Evolutionary conservation across 148 eudicot species (phyloP), one percentile per base, ranked within the genome.

Genomic region (Camellia lanceoleosa): DNA sequence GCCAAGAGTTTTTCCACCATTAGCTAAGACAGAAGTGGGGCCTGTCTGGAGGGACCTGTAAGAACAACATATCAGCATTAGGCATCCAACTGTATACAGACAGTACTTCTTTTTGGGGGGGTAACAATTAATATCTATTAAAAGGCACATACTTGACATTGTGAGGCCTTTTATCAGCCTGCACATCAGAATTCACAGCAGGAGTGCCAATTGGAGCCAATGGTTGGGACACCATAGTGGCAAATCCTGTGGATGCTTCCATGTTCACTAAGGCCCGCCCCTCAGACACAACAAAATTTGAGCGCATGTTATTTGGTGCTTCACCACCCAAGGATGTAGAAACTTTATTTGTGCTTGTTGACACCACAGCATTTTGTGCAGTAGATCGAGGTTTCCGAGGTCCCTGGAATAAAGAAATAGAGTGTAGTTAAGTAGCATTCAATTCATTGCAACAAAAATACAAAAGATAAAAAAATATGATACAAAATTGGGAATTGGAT

Each of bases 131-230:
- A 38, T 15, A 6, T 60, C 12, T 72, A 71, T 73, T 54, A 68
- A 52, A 46, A 11, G 70, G 73, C 4, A 64, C 82, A 61, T 91
- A 94, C 99, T 89, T 96, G 78, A 78, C 80, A 73, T 75, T 80
- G 46, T 81, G 84, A 19, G 88, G 79, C 73, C 77, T 89, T 78
- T 78, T 81, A 64, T 82, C 88, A 79, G 85, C 77, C 73, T 85
- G 91, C 68, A 69, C 47, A 81, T 89, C 94, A 82, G 92, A 38
- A 81, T 74, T 82, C 63, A 83, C 62, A 65, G 93, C 63, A 67
- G 93, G 88, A 71, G 94, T 89, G 80, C 99, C 97, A 77, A 92
- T 89, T 59, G 94, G 91, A 81, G 94, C 88, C 80, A 92, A 77
- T 75, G 89, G 87, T 60, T 88, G 91, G 78, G 92, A 86, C 43